Evolutionary conservation across 1,284 basidiomycete genomes (phyloP), one percentile per base, ranked within the genome.

Genomic region (Hypsizygus ulmarius): DNA sequence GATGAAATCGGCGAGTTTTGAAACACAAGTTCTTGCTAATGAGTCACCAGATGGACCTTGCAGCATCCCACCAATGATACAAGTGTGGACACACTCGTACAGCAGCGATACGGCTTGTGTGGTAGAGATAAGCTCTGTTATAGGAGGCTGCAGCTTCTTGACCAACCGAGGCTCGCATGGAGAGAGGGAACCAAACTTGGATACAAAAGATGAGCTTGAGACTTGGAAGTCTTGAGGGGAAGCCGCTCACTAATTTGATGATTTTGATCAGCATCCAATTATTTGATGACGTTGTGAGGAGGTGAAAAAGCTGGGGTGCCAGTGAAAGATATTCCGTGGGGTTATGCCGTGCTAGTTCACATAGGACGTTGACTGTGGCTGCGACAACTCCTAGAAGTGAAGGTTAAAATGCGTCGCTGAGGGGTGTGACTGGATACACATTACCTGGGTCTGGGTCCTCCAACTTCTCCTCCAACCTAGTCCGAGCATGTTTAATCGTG

Each of bases 251-350:
- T 61, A 97, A 72, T 70, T 99, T 99, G 65, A 99, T 87, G 41
- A 98, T 89, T 73, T 99, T 99, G 71, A 99, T 99, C 49, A 99
- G 76, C 90, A 98, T 96, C 97, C 97, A 99, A 63, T 99, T 99
- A 68, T 99, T 99, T 21, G 87, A 90, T 25, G 92, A 93, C 1
- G 87, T 93, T 0, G 93, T 97, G 51, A 99, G 74, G n/a, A 98
- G 78, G 57, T 90, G 89, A 66, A 99, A 99, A 40, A 99, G 72
- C 60, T 93, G 91, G 1, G 97, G 97, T 2, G 96, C 95, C 27
- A 97, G 69, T 2, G 82, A 74, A 3, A 97, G 73, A 62, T 93
- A 93, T 49, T 90, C 87, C 55, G 73, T 72, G 5, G 93, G 91
- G 50, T 86, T 84, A 46, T 80, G 72, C 46, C 90, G 78, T 3